Base-by-base conservation (phyloP, 1,284 basidiomycete species). In the Coniferiporia sulphurascens region DNA sequence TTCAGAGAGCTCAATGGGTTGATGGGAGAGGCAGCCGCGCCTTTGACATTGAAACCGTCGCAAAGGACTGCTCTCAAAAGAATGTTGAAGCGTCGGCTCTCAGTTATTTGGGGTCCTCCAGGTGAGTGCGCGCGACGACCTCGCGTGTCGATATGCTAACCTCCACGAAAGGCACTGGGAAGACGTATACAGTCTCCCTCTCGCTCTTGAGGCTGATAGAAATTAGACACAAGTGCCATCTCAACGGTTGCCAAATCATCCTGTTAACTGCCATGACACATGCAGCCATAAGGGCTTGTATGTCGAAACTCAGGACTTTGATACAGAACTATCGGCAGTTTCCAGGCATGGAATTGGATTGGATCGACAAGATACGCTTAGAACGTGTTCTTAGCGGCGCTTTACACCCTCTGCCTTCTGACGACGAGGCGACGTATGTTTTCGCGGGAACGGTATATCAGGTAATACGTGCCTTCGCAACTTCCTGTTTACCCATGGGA, bases 261-360 rank as follows among this genome's bases (percentile, higher is more conserved):
- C 78, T 79, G 60, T 67, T 81, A 38, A 78, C 78, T 8, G 79
- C 78, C 1, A 74, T 79, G 70, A 80, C 79, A 0, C 77, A 81
- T 63, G 78, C 78, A 4, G 78, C 79, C 4, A 80, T 81, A 50
- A 74, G 77, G 50, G 79, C 78, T 1, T 75, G 75, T 52, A 63
- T 74, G 49, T 71, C 65, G 52, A 79, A 79, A 62, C 64, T 80
- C 32, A 54, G 63, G 2, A 63, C 69, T 38, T 66, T 81, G 6
- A 73, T 72, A 48, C 65, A 69, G 8, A 68, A 70, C 43, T 78
- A 80, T 62, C 68, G 66, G n/a, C 63, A 66, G 1, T 74, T 79
- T 22, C 68, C 72, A 0, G 67, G 68, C 6, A 62, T 77, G 21
- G 70, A 72, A 3, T 69, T 65, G 4, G 66, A 68, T 35, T 81